Evolutionary conservation across 495 filamentous ascomycete genomes (phyloP).

Genomic region (Trichoderma orchidacearum): DNA sequence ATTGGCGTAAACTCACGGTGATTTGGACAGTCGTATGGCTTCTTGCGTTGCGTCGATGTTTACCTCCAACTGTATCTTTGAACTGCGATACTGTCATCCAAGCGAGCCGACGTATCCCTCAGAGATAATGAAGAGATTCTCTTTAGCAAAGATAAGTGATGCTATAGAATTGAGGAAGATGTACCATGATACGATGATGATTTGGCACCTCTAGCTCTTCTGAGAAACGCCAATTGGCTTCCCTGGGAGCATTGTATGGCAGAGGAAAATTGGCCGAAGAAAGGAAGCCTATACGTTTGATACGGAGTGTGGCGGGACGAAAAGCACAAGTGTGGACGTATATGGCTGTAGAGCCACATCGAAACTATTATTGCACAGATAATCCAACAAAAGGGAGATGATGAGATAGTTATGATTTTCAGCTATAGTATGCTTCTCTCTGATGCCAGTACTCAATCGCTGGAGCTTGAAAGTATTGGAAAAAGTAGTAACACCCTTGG

Average conservation of each 20-base stretch:
- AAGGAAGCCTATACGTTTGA: slow-evolving; percentile 33
- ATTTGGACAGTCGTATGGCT: too few relatives aligned
- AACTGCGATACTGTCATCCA: slow-evolving; percentile 2
- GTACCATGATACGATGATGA: slow-evolving; percentile 34
- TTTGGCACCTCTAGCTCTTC: slow-evolving; percentile 33
- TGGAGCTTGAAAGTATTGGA: too few relatives aligned
- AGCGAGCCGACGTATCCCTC: slow-evolving; percentile 2
- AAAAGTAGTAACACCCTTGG: slow-evolving; percentile 11
- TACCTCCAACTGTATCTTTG: background rate
- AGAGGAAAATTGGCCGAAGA: slow-evolving; percentile 17
- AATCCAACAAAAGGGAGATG: too few relatives aligned
- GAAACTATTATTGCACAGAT: slow-evolving; percentile 29
- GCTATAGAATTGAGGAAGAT: slow-evolving; percentile 18
- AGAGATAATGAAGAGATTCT: slow-evolving; percentile 6
- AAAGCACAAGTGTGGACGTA: slow-evolving; percentile 39
- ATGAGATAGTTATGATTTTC: background rate
- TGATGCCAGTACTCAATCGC: too few relatives aligned
- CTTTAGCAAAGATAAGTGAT: slow-evolving; percentile 15
- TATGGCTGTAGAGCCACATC: slow-evolving; percentile 36
- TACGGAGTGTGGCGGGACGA: slow-evolving; percentile 35
- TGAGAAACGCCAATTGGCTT: slow-evolving; percentile 31
- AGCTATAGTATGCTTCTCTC: too few relatives aligned
- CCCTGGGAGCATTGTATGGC: slow-evolving; percentile 15
- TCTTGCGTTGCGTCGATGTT: too few relatives aligned
- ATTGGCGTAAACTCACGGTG: too few relatives aligned